phyloP scores from a whole-genome alignment of 768 basidiomycete genomes.

The Psilocybe azurescens region DNA sequence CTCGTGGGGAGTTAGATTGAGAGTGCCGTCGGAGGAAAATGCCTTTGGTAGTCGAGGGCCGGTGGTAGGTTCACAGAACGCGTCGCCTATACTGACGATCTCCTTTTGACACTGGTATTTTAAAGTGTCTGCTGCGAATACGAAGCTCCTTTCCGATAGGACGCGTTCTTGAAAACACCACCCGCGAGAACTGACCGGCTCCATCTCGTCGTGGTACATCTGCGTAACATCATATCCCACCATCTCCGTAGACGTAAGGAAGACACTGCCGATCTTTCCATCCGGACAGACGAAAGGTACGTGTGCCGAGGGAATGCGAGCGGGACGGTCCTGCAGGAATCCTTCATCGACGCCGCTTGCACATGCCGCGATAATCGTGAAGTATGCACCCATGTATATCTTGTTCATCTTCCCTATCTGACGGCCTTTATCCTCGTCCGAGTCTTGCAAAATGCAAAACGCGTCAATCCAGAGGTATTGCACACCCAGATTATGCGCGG shows the following conservation, averaged over 20 bases:
- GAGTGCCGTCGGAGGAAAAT: not conserved
- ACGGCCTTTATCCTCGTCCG: conserved; percentile 9
- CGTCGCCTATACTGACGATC: conserved; percentile 14
- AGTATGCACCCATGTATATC: conserved; percentile 9
- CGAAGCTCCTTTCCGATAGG: conserved; percentile 7
- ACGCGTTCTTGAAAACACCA: conserved; percentile 17
- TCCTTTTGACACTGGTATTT: conserved; percentile 16
- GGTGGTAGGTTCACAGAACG: conserved; percentile 10
- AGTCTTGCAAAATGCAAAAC: conserved; percentile 15
- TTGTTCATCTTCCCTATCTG: conserved; percentile 10
- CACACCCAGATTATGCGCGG: conserved; percentile 5
- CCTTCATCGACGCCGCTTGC: conserved; percentile 7
- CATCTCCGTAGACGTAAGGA: conserved; percentile 4
- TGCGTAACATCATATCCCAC: conserved; percentile 7
- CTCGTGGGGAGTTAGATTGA: not conserved
- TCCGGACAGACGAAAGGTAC: conserved; percentile 15
- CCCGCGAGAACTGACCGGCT: conserved; percentile 10
- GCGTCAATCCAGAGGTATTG: conserved; percentile 18
- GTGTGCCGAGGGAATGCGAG: not conserved
- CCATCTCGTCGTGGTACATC: conserved; percentile 14
- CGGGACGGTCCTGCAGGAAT: conserved; percentile 15
- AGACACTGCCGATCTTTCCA: conserved; percentile 10
- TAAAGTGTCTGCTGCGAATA: conserved; percentile 14
- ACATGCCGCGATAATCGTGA: conserved; percentile 15
- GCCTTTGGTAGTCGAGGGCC: conserved; percentile 10